phyloP scores from a whole-genome alignment of 2,329 filamentous ascomycete species.

The Cyanodermella asteris region DNA sequence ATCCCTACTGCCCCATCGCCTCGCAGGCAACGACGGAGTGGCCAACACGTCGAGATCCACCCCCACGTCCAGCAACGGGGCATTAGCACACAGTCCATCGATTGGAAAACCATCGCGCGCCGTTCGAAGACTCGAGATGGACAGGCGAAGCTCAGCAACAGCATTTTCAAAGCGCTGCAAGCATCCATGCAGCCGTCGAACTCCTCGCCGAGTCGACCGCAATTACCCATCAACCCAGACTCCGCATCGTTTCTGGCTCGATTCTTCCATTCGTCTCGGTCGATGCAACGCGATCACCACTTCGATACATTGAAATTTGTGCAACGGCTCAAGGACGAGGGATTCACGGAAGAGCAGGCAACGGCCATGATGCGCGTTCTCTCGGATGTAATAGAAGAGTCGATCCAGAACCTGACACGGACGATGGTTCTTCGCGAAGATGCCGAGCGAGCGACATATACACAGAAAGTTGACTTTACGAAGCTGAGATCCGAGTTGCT shows the following conservation, averaged over 20 bases:
- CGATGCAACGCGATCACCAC: constrained; percentile 74
- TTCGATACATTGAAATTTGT: constrained; percentile 98
- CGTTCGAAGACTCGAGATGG: no score
- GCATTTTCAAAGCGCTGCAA: no score
- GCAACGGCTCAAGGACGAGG: constrained; percentile 68
- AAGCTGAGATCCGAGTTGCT: constrained; percentile 89
- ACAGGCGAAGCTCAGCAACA: no score
- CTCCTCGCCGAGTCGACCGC: no score
- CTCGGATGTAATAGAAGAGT: constrained; percentile 92
- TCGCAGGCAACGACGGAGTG: not conserved
- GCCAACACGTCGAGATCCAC: no score
- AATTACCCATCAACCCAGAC: no score
- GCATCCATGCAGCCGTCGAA: no score
- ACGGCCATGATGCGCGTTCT: constrained; percentile 98
- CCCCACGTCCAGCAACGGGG: no score
- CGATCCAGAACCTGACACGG: constrained; percentile 88
- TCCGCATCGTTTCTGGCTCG: no score
- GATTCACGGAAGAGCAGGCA: constrained; percentile 85
- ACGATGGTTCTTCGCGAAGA: constrained; percentile 95
- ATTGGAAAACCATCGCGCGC: no score
- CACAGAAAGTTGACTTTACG: constrained; percentile 90
- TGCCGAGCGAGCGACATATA: constrained; percentile 34
- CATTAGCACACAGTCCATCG: no score
- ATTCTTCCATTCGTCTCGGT: no score
- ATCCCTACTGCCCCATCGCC: not conserved